Evolutionary conservation across 2,329 filamentous ascomycete species (phyloP).

Genomic region (Arthrinium phaeospermum): DNA sequence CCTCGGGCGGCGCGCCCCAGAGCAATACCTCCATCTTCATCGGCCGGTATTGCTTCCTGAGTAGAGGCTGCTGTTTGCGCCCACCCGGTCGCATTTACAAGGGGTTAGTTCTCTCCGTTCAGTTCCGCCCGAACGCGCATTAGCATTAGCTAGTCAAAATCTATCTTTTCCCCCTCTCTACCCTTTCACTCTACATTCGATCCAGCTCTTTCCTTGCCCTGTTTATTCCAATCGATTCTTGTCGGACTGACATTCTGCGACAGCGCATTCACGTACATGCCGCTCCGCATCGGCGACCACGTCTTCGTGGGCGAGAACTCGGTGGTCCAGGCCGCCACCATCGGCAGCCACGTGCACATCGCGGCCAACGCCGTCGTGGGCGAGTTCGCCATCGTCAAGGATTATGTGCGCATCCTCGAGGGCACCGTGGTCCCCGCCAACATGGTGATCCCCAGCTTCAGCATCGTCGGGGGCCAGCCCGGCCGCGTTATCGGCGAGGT

Average conservation of each 20-base stretch:
- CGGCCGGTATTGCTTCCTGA: constrained; percentile 89
- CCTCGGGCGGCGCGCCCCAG: constrained; percentile 45
- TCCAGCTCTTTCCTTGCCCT: background rate
- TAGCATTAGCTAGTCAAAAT: background rate
- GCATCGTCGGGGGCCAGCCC: constrained; percentile 84
- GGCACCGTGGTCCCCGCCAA: constrained; percentile 82
- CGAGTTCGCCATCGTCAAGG: constrained; percentile 90
- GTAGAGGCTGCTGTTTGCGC: constrained; percentile 76
- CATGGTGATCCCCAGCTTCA: constrained; percentile 93
- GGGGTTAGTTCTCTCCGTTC: constrained; percentile 51
- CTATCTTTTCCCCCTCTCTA: background rate
- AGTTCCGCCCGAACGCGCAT: background rate
- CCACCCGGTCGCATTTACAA: constrained; percentile 85
- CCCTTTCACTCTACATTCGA: no score
- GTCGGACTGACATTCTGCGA: constrained; percentile 22
- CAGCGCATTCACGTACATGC: constrained; percentile 77
- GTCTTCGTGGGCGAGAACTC: constrained; percentile 82
- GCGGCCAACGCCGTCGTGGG: constrained; percentile 78
- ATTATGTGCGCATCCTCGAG: constrained; percentile 87
- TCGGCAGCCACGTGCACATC: constrained; percentile 87
- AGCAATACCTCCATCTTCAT: constrained; percentile 79
- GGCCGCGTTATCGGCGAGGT: constrained; percentile 83
- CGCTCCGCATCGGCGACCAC: constrained; percentile 91
- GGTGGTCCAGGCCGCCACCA: constrained; percentile 80
- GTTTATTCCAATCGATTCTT: constrained; percentile 29